Base-by-base conservation (phyloP, 495 filamentous ascomycete genomes). In the Amorphotheca resinae region DNA sequence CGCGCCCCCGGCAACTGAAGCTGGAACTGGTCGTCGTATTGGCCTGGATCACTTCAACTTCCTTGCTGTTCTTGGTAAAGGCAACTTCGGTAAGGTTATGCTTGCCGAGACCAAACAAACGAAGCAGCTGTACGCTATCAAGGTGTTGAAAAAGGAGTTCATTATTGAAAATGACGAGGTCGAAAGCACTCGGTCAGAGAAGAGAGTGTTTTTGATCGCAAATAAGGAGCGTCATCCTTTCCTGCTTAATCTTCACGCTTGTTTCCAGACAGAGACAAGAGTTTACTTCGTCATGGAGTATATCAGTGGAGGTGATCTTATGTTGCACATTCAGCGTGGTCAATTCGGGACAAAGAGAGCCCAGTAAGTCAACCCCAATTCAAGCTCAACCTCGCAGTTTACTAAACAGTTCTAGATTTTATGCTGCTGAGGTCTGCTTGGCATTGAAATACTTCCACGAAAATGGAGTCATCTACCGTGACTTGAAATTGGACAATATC, bases 201-300 rank as follows among this genome's bases (percentile, higher is more conserved):
- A 96, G 71, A 74, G 93, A 46, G 91, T 99, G 23, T 89, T 96
- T 64, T 63, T 99, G 53, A 79, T 99, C 59, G 91, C 91, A 15
- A 99, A 99, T 65, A 93, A 94, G 61, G 91, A 96, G 56, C 82
- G 86, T 2, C 91, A 99, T 59, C 91, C 91, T 0, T 99, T 99
- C 75, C 67, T 99, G 47, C 76, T 93, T 28, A 96, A 84, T 57
- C 67, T 99, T 33, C 89, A 96, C 55, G 93, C 91, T 44, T 99
- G 93, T 70, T 99, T 99, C 75, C 91, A 99, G 65, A 99, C 91
- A 0, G 91, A 99, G 62, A 99, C 91, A 9, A 69, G 91, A 52
- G 87, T 99, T 12, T 99, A 99, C 67, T 99, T 99, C 56, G 91
- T 99, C 52, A 96, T 96, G 89, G 93, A 99, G 65, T 99, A 99